Percentiles rank a stretch among this genome's conserved stretches.
These are phyloP conservation scores for Sporothrix curviconia DNA, from an alignment of 2,329 filamentous ascomycete species.

Conservation along the genomic window DNA sequence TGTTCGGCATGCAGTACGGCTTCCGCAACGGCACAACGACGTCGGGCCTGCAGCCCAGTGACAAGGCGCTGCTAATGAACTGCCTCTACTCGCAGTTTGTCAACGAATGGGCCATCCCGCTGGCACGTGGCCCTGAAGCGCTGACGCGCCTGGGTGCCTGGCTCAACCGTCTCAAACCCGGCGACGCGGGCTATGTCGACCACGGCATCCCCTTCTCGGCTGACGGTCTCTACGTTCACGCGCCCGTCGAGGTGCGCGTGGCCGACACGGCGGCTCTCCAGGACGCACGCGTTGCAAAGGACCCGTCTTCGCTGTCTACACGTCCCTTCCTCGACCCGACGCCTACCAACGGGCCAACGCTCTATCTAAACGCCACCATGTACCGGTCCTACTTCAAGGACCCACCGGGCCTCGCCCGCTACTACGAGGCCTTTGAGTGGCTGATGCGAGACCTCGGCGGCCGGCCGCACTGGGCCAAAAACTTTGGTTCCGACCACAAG, in stretches of 20 bases:
- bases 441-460: conserved; percentile 72
- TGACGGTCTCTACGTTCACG: conserved; percentile 66
- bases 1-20: conserved; percentile 96
- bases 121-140: conserved; percentile 80
- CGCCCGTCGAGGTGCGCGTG: conserved; percentile 71
- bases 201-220: conserved; percentile 63
- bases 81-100: conserved; percentile 98
- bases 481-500: conserved; percentile 51
- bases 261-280: conserved; percentile 49
- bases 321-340: conserved; percentile 55
- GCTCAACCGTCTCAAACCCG: conserved; percentile 59
- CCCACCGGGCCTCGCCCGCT: conserved; percentile 60
- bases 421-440: conserved; percentile 76
- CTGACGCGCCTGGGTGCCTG: conserved; percentile 76
- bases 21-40: conserved; percentile 59
- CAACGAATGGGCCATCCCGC: conserved; percentile 93
- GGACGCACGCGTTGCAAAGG: conserved; percentile 23
- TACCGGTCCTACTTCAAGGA: conserved; percentile 68
- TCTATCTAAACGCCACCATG: conserved; percentile 75
- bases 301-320: conserved; percentile 5
- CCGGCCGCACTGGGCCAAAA: conserved; percentile 77
- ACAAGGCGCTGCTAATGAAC: conserved; percentile 84
- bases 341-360: conserved; percentile 52
- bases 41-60: conserved; percentile 69
- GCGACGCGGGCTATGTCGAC: conserved; percentile 51